Conservation (phyloP, 192 early-diverging fungal species). For the Umbelopsis sp. region DNA sequence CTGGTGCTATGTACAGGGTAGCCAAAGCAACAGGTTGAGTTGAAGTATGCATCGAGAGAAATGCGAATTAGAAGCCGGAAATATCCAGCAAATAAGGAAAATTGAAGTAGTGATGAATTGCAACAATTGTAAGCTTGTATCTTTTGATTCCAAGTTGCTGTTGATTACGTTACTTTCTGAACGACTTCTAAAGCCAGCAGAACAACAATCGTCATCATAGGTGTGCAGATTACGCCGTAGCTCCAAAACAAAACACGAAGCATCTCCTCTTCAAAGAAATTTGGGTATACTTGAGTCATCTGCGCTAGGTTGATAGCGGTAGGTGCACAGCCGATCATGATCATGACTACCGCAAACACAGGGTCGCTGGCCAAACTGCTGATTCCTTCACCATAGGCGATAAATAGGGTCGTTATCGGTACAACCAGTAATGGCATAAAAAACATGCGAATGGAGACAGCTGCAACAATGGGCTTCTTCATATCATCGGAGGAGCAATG, state of each 20-base stretch:
- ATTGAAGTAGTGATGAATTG: too few relatives aligned
- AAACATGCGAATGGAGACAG: slow-evolving; percentile 38
- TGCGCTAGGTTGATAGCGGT: slow-evolving; percentile 74
- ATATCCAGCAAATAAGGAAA: too few relatives aligned
- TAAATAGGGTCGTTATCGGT: slow-evolving; percentile 30
- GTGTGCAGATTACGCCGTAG: slow-evolving; percentile 55
- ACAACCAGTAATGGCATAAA: slow-evolving; percentile 43
- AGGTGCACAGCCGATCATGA: slow-evolving; percentile 64
- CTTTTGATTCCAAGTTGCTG: too few relatives aligned
- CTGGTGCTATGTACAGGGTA: too few relatives aligned
- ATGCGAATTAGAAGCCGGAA: too few relatives aligned
- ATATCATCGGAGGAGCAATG: slow-evolving; percentile 7
- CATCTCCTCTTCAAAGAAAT: slow-evolving; percentile 70
- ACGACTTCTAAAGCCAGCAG: slow-evolving; percentile 34
- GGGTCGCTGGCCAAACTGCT: slow-evolving; percentile 62
- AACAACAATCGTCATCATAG: slow-evolving; percentile 29
- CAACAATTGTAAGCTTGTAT: too few relatives aligned
- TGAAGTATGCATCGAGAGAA: too few relatives aligned
- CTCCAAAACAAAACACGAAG: slow-evolving; percentile 69
- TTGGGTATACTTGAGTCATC: slow-evolving; percentile 63
- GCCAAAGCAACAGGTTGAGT: too few relatives aligned
- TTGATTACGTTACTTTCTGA: neutral
- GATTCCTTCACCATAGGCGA: slow-evolving; percentile 2
- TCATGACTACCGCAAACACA: slow-evolving; percentile 60
- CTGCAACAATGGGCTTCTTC: slow-evolving; percentile 28